phyloP scores from a whole-genome alignment of 1,284 basidiomycete species.

The Clitocybe nebularis region DNA sequence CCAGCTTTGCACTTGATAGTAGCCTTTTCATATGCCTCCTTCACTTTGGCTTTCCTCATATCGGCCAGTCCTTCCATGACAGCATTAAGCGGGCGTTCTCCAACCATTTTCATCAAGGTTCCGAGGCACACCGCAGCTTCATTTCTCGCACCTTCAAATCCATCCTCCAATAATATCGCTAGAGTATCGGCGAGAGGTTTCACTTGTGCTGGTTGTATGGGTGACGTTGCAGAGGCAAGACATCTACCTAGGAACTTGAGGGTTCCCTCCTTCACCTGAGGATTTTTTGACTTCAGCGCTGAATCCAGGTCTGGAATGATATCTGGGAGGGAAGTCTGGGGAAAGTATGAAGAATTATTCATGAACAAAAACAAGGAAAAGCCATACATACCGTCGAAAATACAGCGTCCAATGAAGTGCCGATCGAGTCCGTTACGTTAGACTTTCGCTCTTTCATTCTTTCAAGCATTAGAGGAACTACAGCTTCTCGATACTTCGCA shows the following conservation, averaged over 20 bases:
- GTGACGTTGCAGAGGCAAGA: conserved; percentile 65
- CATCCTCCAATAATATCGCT: conserved; percentile 79
- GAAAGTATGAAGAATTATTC: conserved; percentile 16
- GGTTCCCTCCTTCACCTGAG: conserved; percentile 93
- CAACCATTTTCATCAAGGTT: conserved; percentile 95
- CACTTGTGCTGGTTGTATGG: conserved; percentile 73
- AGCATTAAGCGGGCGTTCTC: conserved; percentile 88
- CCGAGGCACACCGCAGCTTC: conserved; percentile 89
- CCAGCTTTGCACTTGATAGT: conserved; percentile 82
- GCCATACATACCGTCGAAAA: conserved; percentile 75
- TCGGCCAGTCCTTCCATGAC: conserved; percentile 87
- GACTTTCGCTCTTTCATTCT: conserved; percentile 94
- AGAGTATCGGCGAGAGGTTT: conserved; percentile 84
- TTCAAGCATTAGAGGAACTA: conserved; percentile 82
- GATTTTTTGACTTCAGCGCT: conserved; percentile 88
- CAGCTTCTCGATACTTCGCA: conserved; percentile 68
- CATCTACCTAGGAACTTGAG: conserved; percentile 86
- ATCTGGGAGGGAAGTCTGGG: conserved; percentile 76
- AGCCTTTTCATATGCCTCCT: conserved; percentile 88
- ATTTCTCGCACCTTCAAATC: conserved; percentile 86
- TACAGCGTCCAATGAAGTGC: conserved; percentile 85
- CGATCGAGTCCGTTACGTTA: conserved; percentile 87
- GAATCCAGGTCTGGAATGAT: conserved; percentile 82
- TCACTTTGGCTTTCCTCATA: conserved; percentile 89
- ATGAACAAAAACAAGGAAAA: conserved; percentile 8